Base-by-base conservation (phyloP, 1,284 basidiomycete species). In the Butyriboletus appendiculatus region DNA sequence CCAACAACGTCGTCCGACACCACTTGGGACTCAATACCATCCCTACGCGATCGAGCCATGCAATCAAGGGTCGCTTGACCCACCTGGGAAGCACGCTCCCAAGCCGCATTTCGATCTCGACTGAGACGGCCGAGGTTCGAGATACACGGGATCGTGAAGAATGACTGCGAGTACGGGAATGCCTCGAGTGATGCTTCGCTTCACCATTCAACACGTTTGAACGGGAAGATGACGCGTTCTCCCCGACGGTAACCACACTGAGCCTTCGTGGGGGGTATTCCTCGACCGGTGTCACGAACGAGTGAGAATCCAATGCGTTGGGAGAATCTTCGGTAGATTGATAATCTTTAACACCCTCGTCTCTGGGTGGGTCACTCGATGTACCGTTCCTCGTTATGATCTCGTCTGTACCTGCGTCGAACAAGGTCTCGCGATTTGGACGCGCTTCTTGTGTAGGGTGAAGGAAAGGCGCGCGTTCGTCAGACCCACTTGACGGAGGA, bases 11-110 rank as follows among this genome's bases (percentile, higher is more conserved):
- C 47, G 90, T 96, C 58, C 80, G 75, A 45, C 85, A 70, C 94
- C 95, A 97, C 66, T 93, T 83, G 0, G 90, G 88, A 15, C 82
- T 76, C 34, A 98, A 81, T 24, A 98, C 86, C 76, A 90, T 82
- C 58, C 73, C 75, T 38, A 97, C 77, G 34, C 92, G 82, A 57
- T 83, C 82, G 57, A 81, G 71, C 87, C 90, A 95, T 32, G 82
- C 85, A 49, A 75, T 74, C 32, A 88, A 55, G 4, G 85, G 86
- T 26, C 73, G 71, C 33, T 74, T 71, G 37, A 82, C 65, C 70
- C 74, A 75, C 26, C 72, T 67, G 5, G 86, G 85, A 32, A 84
- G 58, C 53, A 69, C 53, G 35, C 69, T 61, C 59, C 74, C 73
- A 61, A 80, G 56, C 62, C 71, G 75, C 48, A 70, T 73, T 56